Base-by-base conservation (phyloP, 805 yeast species). In the Kodamaea fukazawae region DNA sequence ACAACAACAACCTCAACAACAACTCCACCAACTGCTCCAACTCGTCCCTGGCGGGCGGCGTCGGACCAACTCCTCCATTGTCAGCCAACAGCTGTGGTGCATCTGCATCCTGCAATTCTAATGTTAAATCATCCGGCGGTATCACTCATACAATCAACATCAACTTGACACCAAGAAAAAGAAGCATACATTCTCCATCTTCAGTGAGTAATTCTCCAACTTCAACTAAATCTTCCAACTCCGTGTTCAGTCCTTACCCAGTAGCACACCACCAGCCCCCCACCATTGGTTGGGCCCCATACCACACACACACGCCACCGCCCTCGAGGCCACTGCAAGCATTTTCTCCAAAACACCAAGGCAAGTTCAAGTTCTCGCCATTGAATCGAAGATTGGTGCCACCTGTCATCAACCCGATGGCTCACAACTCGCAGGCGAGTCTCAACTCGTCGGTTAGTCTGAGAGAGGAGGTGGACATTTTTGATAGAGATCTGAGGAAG, bases 401-500 rank as follows among this genome's bases (percentile, higher is more conserved):
- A n/a, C 34, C 34, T 12, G 26, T 16, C 26, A 32, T 32, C 34
- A 32, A 32, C 27, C 18, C 34, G 12, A 28, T 20, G 17, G 36
- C 29, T 18, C 25, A 22, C 29, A 22, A 37, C 40, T 58, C 62
- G 44, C 59, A 51, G 41, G 53, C 51, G 23, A 62, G 67, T 41
- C 42, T 61, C 27, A 55, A 49, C 40, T 55, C 61, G 16, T 43
- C 56, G 11, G 42, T 43, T 14, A 41, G 45, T 28, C 45, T 45
- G 29, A 34, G 42, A 29, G 47, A 39, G 12, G 45, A 36, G 7
- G 42, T 41, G 16, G 50, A 47, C 34, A 47, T 58, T 5, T 60
- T 59, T 40, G 65, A 61, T 38, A 36, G 40, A 15, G 65, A 57
- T 27, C 44, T 55, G 17, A 47, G 57, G 14, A 45, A 44, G 33